Evolutionary conservation across 129 eudicot genomes (phyloP), one percentile per base, ranked within the genome.

Genomic region (Centrapalus pauciflorus): DNA sequence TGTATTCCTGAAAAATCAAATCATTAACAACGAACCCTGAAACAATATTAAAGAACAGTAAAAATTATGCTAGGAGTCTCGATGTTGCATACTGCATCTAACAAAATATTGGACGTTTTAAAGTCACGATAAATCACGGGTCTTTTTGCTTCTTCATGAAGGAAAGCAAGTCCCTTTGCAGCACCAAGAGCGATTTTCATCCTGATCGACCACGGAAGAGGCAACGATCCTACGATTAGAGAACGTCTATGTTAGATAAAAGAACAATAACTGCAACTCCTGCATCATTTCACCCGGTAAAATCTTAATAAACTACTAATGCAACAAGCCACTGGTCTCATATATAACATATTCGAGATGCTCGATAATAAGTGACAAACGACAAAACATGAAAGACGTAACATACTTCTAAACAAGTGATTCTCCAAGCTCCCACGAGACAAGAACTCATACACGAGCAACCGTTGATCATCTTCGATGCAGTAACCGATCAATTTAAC

Each of bases 121-220:
- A 92, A 92, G 81, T 92, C 98, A 14, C 98, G 98, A 78, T 92
- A 92, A 60, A 92, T 92, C 52, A 87, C 95, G 8, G 90, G 95
- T 68, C 96, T 72, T 83, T 83, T 95, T 5, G 95, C 95, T 83
- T 92, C 98, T 75, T 92, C 98, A 1, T 92, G 98, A 51, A 92
- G 96, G 75, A 92, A 92, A 38, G 96, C 90, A 71, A 92, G 95
- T 8, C 98, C 98, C 54, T 83, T 92, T 26, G 98, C 98, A 41
- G 98, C 98, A 65, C 96, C 98, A 35, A 92, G 84, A 54, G 96
- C 96, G 9, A 92, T 85, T 85, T 92, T 92, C 98, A 92, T 92
- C 81, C 98, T 83, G 65, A 85, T 85, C 10, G 96, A 88, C 98
- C 98, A 92, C 13, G 95, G 98, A 67, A 92, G 98, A 61, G 98